Conservation (phyloP, 2,329 filamentous ascomycete species). For the Phyllosticta citribraziliensis region DNA sequence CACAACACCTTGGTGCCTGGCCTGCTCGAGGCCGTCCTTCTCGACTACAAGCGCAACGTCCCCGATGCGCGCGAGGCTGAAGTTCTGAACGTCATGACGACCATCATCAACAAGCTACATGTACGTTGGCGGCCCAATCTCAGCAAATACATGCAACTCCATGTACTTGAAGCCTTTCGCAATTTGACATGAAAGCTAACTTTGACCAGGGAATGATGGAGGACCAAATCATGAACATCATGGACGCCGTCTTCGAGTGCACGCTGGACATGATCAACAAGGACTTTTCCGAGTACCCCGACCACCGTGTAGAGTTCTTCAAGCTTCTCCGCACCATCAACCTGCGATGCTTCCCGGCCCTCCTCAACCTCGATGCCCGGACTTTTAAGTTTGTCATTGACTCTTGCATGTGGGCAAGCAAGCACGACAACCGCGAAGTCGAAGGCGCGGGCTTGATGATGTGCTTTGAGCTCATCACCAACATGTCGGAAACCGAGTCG, state of each 20-base stretch:
- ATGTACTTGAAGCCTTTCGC: constrained; percentile 7
- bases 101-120: constrained; percentile 91
- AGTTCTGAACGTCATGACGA: constrained; percentile 94
- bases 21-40: constrained; percentile 81
- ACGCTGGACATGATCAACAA: constrained; percentile 99
- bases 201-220: constrained; percentile 74
- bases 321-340: constrained; percentile 94
- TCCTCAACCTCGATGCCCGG: constrained; percentile 86
- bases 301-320: constrained; percentile 99
- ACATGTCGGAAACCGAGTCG: constrained; percentile 85
- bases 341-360: constrained; percentile 87
- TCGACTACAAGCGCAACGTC: constrained; percentile 96
- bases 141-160: constrained; percentile 38
- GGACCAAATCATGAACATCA: constrained; percentile 92
- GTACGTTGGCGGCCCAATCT: constrained; percentile 57
- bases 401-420: constrained; percentile 99
- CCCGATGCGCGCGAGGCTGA: constrained; percentile 92
- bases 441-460: constrained; percentile 94
- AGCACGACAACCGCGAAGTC: constrained; percentile 97
- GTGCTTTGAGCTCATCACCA: constrained; percentile 94
- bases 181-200: neutral
- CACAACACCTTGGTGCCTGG: constrained; percentile 93
- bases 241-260: constrained; percentile 98
- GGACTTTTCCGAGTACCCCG: constrained; percentile 97
- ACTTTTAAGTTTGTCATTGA: constrained; percentile 99